Percentiles rank a stretch among this genome's conserved stretches.
These are phyloP conservation scores for Alternaria infectoria DNA, from an alignment of 2,329 filamentous ascomycete genomes.

Conservation along the genomic window DNA sequence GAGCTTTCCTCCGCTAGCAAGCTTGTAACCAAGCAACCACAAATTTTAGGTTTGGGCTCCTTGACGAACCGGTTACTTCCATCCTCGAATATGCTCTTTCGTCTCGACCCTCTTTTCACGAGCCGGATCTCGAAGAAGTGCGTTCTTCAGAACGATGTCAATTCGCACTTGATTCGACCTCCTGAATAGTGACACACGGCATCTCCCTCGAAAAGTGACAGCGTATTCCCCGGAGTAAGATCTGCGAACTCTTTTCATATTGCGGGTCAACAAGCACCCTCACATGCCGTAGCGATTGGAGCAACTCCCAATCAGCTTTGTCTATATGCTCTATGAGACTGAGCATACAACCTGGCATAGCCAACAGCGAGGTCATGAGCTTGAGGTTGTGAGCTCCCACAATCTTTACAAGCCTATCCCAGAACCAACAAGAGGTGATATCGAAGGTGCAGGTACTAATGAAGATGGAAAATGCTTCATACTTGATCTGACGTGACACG, in stretches of 20 bases:
- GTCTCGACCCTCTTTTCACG: constrained; percentile 13
- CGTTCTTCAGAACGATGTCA: neutral
- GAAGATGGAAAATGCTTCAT: neutral
- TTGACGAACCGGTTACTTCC: constrained; percentile 27
- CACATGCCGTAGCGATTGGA: neutral
- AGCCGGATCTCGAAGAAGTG: neutral
- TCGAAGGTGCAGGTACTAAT: neutral
- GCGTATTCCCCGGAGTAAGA: neutral
- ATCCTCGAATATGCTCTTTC: constrained; percentile 27
- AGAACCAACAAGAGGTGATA: neutral
- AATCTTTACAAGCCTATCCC: neutral
- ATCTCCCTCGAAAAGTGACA: neutral
- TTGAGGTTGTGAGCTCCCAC: neutral
- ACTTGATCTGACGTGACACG: neutral
- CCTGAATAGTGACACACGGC: neutral
- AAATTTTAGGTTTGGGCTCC: constrained; percentile 35
- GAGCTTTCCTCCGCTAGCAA: constrained; percentile 27
- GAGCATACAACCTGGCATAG: neutral
- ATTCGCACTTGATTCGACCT: neutral
- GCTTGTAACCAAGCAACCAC: constrained; percentile 32
- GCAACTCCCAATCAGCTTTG: neutral
- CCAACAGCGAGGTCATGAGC: neutral
- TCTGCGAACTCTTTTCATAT: neutral
- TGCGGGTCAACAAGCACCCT: neutral
- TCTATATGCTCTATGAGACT: neutral